Conservation (phyloP, 352 stramenopile genomes). For the Pythium brassicae region DNA sequence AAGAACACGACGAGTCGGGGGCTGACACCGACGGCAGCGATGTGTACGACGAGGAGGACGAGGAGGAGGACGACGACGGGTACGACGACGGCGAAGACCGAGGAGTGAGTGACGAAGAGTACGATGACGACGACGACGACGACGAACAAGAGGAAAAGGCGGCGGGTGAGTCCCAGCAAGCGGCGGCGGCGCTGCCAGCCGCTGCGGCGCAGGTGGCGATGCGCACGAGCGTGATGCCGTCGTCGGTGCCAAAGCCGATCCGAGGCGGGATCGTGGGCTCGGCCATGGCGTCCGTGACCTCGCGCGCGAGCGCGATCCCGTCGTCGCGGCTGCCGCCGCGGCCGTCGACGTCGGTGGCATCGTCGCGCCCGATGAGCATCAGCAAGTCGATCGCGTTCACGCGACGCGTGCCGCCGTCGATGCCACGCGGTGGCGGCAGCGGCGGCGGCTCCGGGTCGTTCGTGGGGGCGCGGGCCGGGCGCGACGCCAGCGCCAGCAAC, state of each 20-base stretch:
- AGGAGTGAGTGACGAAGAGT: constrained; percentile 29
- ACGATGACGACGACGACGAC: constrained; percentile 21
- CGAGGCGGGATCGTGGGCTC: constrained; percentile 9
- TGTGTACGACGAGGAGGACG: constrained; percentile 9
- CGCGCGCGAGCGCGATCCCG: constrained; percentile 13
- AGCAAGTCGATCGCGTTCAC: constrained; percentile 80
- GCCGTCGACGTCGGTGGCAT: constrained; percentile 45
- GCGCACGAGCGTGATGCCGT: constrained; percentile 10
- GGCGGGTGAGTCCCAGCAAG: not conserved
- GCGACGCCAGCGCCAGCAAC: not conserved
- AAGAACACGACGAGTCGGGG: constrained; percentile 11
- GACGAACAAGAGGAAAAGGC: constrained; percentile 9
- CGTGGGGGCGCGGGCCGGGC: too few species aligned
- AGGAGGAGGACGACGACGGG: constrained; percentile 12
- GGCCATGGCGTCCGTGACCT: constrained; percentile 1
- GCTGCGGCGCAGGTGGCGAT: constrained; percentile 12
- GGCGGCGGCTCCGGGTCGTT: too few species aligned
- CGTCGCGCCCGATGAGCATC: constrained; percentile 61
- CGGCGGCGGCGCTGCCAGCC: constrained; percentile 2
- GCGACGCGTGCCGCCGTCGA: constrained; percentile 23
- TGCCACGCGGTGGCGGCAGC: constrained; percentile 3
- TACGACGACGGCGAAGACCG: constrained; percentile 12
- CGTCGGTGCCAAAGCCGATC: constrained; percentile 6
- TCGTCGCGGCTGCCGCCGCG: constrained; percentile 32
- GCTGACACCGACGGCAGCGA: constrained; percentile 17